A percentile compares a stretch with the other conserved stretches of the same genome.
Conservation (phyloP, 1,284 basidiomycete species). For the Ceratorhiza oryzae-sativae region DNA sequence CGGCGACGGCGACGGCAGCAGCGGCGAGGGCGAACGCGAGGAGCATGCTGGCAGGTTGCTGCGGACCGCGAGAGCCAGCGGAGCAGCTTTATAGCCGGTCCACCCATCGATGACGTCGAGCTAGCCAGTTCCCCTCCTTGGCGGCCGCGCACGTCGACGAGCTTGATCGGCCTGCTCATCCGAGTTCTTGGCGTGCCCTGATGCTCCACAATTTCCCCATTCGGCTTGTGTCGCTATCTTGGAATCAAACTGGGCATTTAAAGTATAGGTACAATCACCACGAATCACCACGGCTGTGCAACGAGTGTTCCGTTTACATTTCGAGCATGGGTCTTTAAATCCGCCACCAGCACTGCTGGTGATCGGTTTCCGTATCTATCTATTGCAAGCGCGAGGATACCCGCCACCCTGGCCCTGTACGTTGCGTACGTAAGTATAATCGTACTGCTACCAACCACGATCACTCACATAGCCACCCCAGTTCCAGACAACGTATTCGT, state of each 20-base stretch:
- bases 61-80: neutral
- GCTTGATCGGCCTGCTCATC: too few relatives aligned
- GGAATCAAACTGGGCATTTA: too few relatives aligned
- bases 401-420: neutral
- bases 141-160: neutral
- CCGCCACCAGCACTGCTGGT: neutral
- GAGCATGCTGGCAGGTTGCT: conserved; percentile 21
- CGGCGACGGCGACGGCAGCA: neutral
- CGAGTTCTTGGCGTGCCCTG: neutral
- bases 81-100: neutral
- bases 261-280: neutral
- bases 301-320: neutral
- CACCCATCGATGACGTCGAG: conserved; percentile 3
- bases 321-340: neutral
- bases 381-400: conserved; percentile 15
- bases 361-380: conserved; percentile 1
- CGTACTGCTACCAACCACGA: neutral
- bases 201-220: too few relatives aligned
- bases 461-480: neutral
- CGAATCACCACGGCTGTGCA: conserved; percentile 2
- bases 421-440: neutral
- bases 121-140: neutral
- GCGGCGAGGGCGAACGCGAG: neutral
- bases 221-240: too few relatives aligned
- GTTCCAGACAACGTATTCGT: conserved; percentile 20